Base-by-base conservation (phyloP, 108 stramenopile species). In the Conticribra guillardii region DNA sequence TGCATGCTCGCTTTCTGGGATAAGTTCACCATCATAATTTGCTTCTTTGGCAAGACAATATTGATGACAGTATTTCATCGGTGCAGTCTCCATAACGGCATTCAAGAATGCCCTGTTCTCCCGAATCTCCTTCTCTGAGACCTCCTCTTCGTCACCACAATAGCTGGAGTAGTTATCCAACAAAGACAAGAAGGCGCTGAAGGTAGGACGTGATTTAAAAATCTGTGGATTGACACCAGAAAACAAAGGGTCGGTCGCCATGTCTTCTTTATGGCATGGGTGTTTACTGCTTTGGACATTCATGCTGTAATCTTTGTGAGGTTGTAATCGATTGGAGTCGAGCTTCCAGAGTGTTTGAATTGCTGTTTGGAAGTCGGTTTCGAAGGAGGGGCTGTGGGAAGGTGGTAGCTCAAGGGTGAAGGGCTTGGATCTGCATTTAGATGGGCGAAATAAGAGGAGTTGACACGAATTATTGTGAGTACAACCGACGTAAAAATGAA, bases 31-130 rank as follows among this genome's bases (percentile, higher is more conserved):
- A 32, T 68, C 45, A 34, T 76, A 71, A 3, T 79, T 63, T 3
- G 84, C 74, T 9, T 74, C 59, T 64, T 85, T 84, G n/a, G 71
- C 80, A 8, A 61, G 16, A 55, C 87, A 83, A 69, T 95, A 96
- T 31, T 82, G 54, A 70, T 96, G 94, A 9, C 87, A 89, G 68
- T 94, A 97, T 51, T 93, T 93, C 95, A 97, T 96, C 31, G 90
- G 87, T 8, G 76, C 87, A 7, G 95, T 96, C 59, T 91, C 73
- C 87, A 93, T 92, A 32, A 89, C 67, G 34, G 83, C 88, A 19
- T 84, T 61, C 30, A 96, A 63, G 61, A 96, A 97, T 2, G 19
- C 64, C 32, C 41, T 27, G 29, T 85, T 87, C 62, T 97, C 96
- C n/a, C 50, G 60, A 2, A 74, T 57, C 67, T 97, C 95, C 19